These are phyloP conservation scores for Coffea eugenioides DNA, from an alignment of 257 asterid genomes.

Conservation along the genomic window DNA sequence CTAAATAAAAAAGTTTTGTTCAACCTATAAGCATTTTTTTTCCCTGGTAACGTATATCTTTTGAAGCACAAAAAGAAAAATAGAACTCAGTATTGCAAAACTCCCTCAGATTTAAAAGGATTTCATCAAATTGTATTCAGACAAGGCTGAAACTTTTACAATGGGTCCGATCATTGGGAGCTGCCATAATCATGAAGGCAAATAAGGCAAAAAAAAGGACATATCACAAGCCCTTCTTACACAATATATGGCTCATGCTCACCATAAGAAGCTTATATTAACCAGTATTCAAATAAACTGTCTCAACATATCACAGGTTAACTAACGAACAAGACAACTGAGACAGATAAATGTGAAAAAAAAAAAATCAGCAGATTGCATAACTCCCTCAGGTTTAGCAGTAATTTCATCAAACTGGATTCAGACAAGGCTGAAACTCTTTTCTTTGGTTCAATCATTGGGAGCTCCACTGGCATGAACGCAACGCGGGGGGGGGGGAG, in stretches of 20 bases:
- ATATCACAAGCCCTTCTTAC: no score
- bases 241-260: no score
- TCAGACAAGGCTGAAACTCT: conserved; percentile 12
- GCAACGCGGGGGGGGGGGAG: neutral
- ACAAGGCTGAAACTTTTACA: conserved; percentile 20
- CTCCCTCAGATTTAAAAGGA: neutral
- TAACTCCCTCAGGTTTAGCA: neutral
- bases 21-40: neutral
- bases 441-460: neutral
- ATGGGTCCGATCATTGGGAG: conserved; percentile 9
- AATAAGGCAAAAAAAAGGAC: neutral
- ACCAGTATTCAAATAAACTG: no score
- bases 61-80: neutral
- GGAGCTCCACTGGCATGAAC: neutral
- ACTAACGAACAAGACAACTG: neutral
- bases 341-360: neutral
- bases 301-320: neutral
- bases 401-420: neutral
- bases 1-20: neutral
- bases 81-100: neutral
- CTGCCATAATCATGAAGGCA: neutral
- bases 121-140: conserved; percentile 7
- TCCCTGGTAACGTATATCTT: neutral
- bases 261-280: no score
- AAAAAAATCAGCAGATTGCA: neutral